Base-by-base conservation (phyloP, 1,284 basidiomycete genomes). In the Malassezia dermatis region DNA sequence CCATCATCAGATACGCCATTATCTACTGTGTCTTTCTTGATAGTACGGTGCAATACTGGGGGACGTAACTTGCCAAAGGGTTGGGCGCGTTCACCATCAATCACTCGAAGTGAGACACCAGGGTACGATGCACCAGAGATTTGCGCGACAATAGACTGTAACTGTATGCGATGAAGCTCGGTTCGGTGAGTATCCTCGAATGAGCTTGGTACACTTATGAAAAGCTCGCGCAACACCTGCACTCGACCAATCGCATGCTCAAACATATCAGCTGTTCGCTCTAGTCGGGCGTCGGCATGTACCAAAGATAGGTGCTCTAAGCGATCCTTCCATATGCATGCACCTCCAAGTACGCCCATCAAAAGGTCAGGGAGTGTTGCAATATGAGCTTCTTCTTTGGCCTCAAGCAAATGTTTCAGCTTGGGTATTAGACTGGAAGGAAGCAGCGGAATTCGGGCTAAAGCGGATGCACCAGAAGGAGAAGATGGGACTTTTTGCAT, bases 241-340 rank as follows among this genome's bases (percentile, higher is more conserved):
- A 73, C 64, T 8, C 70, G 62, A 46, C 59, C 61, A 28, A 61
- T 59, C 13, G 66, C 70, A 15, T 65, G 55, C n/a, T 53, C 57
- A 11, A 74, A 58, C 51, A 67, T 60, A 13, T 54, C 49, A 26
- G 61, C 59, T 8, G 69, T 63, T 32, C 58, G 60, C 13, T 55
- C 56, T 5, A 74, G 63, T 7, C 71, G 61, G 46, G 64, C 56
- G 4, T 56, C 53, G n/a, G 62, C 58, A 21, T 71, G 64, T 56
- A 59, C 64, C n/a, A 71, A 63, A 39, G 63, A 52, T 11, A 74
- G 62, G 40, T 73, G 59, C 30, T 55, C 51, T 12, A 73, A 58
- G 19, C 71, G 64, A n/a, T 67, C 62, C 5, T 63, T 55, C 71
- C 71, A 74, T 28, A 61, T 63, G 53, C 70, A 71, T 7, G 71